phyloP scores from a whole-genome alignment of 192 early-diverging fungal species.

The Gaertneriomyces semiglobifer region DNA sequence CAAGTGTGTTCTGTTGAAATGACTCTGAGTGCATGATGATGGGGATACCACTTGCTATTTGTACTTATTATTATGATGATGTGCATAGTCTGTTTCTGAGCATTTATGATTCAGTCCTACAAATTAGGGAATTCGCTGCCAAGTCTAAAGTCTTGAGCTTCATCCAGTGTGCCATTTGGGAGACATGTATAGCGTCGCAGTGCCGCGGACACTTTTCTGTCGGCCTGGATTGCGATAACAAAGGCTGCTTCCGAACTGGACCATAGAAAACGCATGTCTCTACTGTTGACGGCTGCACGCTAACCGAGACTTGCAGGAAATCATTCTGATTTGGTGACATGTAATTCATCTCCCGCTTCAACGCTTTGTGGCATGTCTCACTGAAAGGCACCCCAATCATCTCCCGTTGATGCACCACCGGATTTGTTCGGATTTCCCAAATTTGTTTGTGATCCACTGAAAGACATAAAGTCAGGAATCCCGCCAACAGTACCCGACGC shows the following conservation, averaged over 20 bases:
- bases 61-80: no score
- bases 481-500: slow-evolving; percentile 23
- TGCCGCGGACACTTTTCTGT: neutral
- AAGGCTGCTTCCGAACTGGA: neutral
- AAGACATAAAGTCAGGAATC: slow-evolving; percentile 38
- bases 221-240: neutral
- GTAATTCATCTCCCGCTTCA: no score
- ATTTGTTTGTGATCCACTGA: slow-evolving; percentile 1
- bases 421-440: neutral
- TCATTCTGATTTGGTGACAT: no score
- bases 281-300: slow-evolving; percentile 1
- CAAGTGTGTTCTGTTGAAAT: slow-evolving; percentile 3
- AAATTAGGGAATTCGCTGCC: slow-evolving; percentile 2
- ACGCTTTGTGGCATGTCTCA: neutral
- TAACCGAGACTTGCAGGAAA: no score
- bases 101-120: neutral
- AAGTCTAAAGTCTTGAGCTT: slow-evolving; percentile 1
- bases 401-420: neutral
- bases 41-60: no score
- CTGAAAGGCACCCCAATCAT: slow-evolving; percentile 44
- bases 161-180: neutral
- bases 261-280: neutral
- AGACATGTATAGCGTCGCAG: neutral
- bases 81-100: no score
- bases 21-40: neutral